Conservation (phyloP, 352 stramenopile genomes). For the Phytophthora megakarya region DNA sequence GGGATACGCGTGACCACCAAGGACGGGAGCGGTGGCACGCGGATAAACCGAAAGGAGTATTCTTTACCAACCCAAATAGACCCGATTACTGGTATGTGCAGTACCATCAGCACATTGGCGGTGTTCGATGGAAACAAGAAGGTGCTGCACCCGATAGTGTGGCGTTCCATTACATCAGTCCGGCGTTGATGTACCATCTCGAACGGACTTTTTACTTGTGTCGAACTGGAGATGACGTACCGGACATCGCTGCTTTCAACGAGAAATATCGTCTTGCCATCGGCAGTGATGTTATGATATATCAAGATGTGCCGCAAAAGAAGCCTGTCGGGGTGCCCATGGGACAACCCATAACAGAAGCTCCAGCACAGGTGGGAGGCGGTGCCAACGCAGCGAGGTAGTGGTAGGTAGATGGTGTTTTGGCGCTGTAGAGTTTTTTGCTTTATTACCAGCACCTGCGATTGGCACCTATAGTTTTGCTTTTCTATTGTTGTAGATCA, state of each 20-base stretch:
- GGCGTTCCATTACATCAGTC: constrained; percentile 80
- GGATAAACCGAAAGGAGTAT: constrained; percentile 71
- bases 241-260: constrained; percentile 58
- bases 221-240: constrained; percentile 52
- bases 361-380: constrained; percentile 5
- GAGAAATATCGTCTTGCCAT: constrained; percentile 56
- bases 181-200: constrained; percentile 78
- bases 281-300: constrained; percentile 50
- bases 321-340: constrained; percentile 1
- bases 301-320: constrained; percentile 38
- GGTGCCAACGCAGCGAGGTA: constrained; percentile 8
- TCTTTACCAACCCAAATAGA: constrained; percentile 58
- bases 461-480: constrained; percentile 8
- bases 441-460: constrained; percentile 15
- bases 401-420: not conserved
- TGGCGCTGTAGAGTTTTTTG: constrained; percentile 1
- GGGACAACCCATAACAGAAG: not conserved
- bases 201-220: constrained; percentile 77
- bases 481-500: constrained; percentile 28
- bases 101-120: constrained; percentile 75
- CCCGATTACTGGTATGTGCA: constrained; percentile 72
- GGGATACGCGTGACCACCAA: constrained; percentile 68
- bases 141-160: constrained; percentile 68
- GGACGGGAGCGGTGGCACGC: constrained; percentile 83
- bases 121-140: constrained; percentile 54